Conservation (phyloP, 1,139 yeast genomes). For the Lodderomyces orthopsilosis region DNA sequence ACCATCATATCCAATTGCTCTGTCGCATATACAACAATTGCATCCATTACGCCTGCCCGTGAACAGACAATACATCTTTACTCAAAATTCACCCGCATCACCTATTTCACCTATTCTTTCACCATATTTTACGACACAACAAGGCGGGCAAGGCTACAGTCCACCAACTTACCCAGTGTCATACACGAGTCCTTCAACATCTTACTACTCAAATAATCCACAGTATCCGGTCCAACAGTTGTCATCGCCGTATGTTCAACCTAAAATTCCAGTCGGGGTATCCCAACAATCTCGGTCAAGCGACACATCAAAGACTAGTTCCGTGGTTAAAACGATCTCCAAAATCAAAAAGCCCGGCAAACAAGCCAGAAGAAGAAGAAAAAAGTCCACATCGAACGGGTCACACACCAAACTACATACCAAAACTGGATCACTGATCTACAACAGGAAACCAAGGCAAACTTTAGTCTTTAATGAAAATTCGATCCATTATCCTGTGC, state of each 20-base stretch:
- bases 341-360: not conserved
- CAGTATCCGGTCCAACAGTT: not conserved
- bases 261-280: not conserved
- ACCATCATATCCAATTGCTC: not conserved
- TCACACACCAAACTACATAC: not conserved
- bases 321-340: not conserved
- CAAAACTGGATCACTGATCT: slow-evolving; percentile 6
- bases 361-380: slow-evolving; percentile 4
- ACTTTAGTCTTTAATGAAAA: slow-evolving; percentile 2
- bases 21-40: not conserved
- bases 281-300: not conserved
- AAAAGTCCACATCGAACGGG: not conserved
- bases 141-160: not conserved
- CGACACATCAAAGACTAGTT: not conserved
- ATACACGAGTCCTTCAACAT: not conserved
- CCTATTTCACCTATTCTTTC: slow-evolving; percentile 2
- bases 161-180: not conserved
- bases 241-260: not conserved
- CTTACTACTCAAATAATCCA: not conserved
- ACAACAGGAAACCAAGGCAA: slow-evolving; percentile 6
- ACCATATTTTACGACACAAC: not conserved
- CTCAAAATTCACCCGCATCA: slow-evolving; percentile 2
- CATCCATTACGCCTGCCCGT: not conserved
- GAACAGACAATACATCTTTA: not conserved
- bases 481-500: slow-evolving; percentile 12